Evolutionary conservation across 2,329 filamentous ascomycete species (phyloP), one percentile per base, ranked within the genome.

Genomic region (Pseudogymnoascus sp.): DNA sequence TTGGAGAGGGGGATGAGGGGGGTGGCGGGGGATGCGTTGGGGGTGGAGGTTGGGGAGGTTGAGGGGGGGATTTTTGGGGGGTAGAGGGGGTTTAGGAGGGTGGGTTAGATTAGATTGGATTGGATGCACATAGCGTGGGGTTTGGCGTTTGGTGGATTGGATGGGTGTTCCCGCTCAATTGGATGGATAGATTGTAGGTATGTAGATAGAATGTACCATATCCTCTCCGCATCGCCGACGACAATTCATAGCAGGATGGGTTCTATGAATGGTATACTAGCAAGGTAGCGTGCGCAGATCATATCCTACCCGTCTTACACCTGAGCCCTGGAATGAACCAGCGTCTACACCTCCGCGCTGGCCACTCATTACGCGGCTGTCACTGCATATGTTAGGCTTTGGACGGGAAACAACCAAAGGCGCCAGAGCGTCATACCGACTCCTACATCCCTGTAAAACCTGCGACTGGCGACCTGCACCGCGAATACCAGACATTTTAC

Each of bases 31-130:
- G 93, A 96, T 69, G 74, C 75, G 62, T 92, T 95, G 77, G 95
- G 95, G 0, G 85, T 97, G 2, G 93, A 97, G 75, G 77, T 97
- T 74, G 86, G 87, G 42, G 83, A 96, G 2, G 97, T 97, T 77
- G 91, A 96, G 63, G 93, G 93, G 3, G 96, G 38, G 31, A 26
- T 33, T 26, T 62, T 29, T 26, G 40, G 60, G 68, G 67, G 66
- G 26, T 38, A 17, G 11, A 7, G 23, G 17, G 15, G 19, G 26
- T 29, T 29, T 29, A 11, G 21, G 17, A 3, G 17, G 17, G 17
- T 11, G 38, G 6, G 2, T 7, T n/a, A 11, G 13, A 11, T n/a
- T 37, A 5, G 35, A n/a, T 15, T 37, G 3, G 37, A 19, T 40
- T 17, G 7, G 3, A 9, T 44, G 40, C 40, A 44, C 10, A 44